These are phyloP conservation scores for Parietaria judaica DNA, from an alignment of 306 rosid genomes.

Conservation along the genomic window DNA sequence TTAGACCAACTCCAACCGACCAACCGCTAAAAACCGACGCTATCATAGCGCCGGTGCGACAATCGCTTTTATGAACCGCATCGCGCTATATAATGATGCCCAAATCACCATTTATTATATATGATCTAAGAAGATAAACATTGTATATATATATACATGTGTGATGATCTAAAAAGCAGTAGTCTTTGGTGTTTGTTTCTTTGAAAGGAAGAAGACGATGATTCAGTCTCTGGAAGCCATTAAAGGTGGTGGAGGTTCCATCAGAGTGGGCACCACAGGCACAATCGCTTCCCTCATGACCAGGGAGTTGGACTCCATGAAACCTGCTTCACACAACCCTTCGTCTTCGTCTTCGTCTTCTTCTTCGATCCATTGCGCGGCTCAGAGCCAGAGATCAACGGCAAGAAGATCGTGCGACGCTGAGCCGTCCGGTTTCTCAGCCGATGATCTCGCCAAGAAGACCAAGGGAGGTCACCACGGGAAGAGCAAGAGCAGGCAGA, in stretches of 20 bases:
- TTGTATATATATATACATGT: too few relatives aligned
- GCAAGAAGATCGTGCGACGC: too few relatives aligned
- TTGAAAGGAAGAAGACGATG: conserved; percentile 36
- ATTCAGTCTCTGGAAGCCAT: conserved; percentile 59
- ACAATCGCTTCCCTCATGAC: conserved; percentile 75
- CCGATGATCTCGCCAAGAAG: conserved; percentile 35
- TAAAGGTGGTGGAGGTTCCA: conserved; percentile 79
- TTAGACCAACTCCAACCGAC: too few relatives aligned
- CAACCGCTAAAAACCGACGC: too few relatives aligned
- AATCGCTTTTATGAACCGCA: too few relatives aligned
- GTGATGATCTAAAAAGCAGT: too few relatives aligned
- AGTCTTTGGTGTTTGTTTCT: not conserved
- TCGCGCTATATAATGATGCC: too few relatives aligned
- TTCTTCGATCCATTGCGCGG: conserved; percentile 10
- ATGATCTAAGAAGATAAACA: too few relatives aligned
- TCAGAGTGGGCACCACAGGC: conserved; percentile 78
- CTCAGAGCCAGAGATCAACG: too few relatives aligned
- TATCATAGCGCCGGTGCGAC: too few relatives aligned
- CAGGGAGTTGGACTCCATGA: conserved; percentile 67
- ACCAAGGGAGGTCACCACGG: conserved; percentile 26
- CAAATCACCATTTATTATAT: too few relatives aligned
- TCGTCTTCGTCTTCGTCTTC: conserved; percentile 36
- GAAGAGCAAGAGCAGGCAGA: conserved; percentile 47
- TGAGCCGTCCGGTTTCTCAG: conserved; percentile 1
- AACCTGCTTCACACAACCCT: conserved; percentile 40